phyloP scores from a whole-genome alignment of 192 early-diverging fungal genomes.

The Phycomyces blakesleeanus region DNA sequence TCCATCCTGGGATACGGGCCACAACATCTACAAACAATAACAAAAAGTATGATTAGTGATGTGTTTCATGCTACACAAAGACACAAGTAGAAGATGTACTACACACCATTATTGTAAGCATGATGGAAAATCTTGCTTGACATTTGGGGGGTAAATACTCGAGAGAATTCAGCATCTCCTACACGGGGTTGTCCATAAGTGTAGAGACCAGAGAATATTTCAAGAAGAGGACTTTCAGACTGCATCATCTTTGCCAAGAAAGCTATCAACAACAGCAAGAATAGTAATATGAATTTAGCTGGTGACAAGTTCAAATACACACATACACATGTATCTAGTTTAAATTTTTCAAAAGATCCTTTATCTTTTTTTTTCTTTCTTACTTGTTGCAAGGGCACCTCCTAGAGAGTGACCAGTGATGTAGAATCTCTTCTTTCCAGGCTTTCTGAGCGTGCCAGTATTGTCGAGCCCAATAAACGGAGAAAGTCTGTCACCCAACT shows the following conservation, averaged over 20 bases:
- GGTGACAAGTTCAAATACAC: background rate
- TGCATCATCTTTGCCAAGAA: slow-evolving; percentile 54
- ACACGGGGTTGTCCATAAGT: slow-evolving; percentile 51
- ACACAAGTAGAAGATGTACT: background rate
- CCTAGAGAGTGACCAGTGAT: slow-evolving; percentile 51
- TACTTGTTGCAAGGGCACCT: slow-evolving; percentile 46
- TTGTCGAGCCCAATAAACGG: slow-evolving; percentile 3
- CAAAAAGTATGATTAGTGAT: background rate
- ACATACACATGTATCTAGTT: background rate
- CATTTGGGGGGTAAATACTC: slow-evolving; percentile 40
- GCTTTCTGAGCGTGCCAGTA: slow-evolving; percentile 12
- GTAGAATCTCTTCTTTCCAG: slow-evolving; percentile 41
- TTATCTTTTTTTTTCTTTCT: background rate
- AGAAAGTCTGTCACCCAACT: background rate
- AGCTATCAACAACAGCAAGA: no score
- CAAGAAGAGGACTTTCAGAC: slow-evolving; percentile 41
- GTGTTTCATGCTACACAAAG: background rate
- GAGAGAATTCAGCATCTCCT: slow-evolving; percentile 49
- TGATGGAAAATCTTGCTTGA: slow-evolving; percentile 56
- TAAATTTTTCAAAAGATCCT: background rate
- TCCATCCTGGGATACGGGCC: slow-evolving; percentile 15
- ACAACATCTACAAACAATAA: slow-evolving; percentile 14
- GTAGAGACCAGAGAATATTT: slow-evolving; percentile 50
- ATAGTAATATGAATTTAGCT: no score
- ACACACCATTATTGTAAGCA: slow-evolving; percentile 48